Evolutionary conservation across 2,329 filamentous ascomycete species (phyloP).

Genomic region (Cryoendolithus antarcticus): DNA sequence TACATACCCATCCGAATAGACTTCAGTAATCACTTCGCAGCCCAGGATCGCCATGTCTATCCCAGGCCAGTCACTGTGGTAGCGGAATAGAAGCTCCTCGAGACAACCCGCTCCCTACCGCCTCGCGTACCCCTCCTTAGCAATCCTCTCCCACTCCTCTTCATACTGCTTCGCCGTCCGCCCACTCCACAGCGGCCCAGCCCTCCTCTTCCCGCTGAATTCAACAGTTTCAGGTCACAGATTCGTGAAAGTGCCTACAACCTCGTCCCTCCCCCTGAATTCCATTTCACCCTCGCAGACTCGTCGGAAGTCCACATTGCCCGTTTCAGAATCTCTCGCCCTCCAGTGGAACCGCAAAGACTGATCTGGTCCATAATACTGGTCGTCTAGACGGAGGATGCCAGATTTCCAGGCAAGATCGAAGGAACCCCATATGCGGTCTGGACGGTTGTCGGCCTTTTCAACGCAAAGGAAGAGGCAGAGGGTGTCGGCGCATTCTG

Average conservation of each 20-base stretch:
- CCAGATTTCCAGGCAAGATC: constrained; percentile 31
- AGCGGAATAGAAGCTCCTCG: no score
- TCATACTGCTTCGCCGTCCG: constrained; percentile 14
- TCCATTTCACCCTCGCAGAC: constrained; percentile 23
- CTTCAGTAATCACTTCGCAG: no score
- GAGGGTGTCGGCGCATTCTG: constrained; percentile 16
- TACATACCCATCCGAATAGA: no score
- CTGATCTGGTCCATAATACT: constrained; percentile 10
- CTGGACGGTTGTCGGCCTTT: constrained; percentile 13
- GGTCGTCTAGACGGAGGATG: constrained; percentile 29
- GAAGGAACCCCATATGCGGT: constrained; percentile 37
- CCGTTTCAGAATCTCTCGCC: constrained; percentile 16
- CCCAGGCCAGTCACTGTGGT: no score
- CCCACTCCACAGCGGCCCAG: constrained; percentile 12
- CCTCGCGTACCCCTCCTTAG: constrained; percentile 18
- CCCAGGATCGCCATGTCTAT: no score
- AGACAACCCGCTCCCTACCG: constrained; percentile 3
- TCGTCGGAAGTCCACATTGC: constrained; percentile 20
- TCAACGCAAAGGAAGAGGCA: constrained; percentile 27
- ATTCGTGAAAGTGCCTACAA: constrained; percentile 15
- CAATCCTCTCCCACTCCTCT: constrained; percentile 17
- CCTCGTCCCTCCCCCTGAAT: constrained; percentile 13
- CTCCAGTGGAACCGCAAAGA: constrained; percentile 20
- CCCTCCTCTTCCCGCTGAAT: constrained; percentile 17
- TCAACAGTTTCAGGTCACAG: constrained; percentile 18